Base-by-base conservation (phyloP, 805 yeast genomes). In the Clavispora phyllophila region DNA sequence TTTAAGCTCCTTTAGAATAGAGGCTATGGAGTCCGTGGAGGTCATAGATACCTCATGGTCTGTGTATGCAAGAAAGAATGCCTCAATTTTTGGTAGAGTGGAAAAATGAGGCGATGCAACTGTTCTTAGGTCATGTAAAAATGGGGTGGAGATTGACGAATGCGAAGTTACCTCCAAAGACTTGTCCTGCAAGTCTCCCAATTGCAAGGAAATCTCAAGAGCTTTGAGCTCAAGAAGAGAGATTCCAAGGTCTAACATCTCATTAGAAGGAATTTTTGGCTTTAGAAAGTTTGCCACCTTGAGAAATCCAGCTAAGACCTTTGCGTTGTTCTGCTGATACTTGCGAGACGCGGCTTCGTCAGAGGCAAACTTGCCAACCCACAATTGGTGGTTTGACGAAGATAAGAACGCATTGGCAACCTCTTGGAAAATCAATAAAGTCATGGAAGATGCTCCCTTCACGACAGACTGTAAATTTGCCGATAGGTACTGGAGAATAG, bases 251-350 rank as follows among this genome's bases (percentile, higher is more conserved):
- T 24, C 19, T 23, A 50, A 26, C 1, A 22, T 8, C 3, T 32
- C 22, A 7, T 15, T 28, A 6, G 33, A 9, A 9, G 43, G 41
- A 3, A 25, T 19, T 19, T 46, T 48, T 13, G 27, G 19, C 9
- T 27, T 23, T 12, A 50, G 8, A 29, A 39, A 42, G 24, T 34
- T 40, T 5, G 48, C 45, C 4, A 51, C 41, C 19, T 50, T 50
- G 15, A 44, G 12, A 23, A 44, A 50, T 4, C 55, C 55, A 1
- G 37, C 34, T n/a, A 51, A 36, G 45, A 45, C 49, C 35, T 50
- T 52, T 17, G 42, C 24, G 26, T 38, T 41, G 37, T 52, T 52
- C 20, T 17, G 33, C 33, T 39, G 23, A 33, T 52, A 48, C 36
- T 48, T 52, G n/a, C 14, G 31, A 18, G 28, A 29, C 12, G 41